Base-by-base conservation (phyloP, 176 grass and related monocot species). In the Juncus inflexus region DNA sequence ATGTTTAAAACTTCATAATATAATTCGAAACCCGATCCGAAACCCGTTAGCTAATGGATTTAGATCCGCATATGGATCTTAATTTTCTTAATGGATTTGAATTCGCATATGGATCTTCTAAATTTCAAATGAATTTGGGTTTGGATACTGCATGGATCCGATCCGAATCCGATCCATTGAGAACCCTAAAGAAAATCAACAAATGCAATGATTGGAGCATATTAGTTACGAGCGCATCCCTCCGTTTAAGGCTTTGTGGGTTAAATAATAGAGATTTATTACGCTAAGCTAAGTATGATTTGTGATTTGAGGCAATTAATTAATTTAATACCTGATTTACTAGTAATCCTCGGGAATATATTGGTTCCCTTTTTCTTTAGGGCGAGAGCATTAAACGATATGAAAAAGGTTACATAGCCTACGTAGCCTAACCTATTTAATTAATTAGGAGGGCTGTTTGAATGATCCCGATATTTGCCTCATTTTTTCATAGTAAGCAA, bases 271-370 rank as follows among this genome's bases (percentile, higher is more conserved):
- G 53, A 43, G 14, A 58, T 58, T 70, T 70, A 58, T 58, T 70
- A 70, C 50, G 7, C 13, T 70, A 70, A 70, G 38, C 67, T 70
- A 70, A 70, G 67, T 70, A 56, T 70, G 67, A 70, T 58, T 70
- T 52, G 52, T 47, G 9, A 47, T 47, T 47, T 47, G 43, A 9
- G 43, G 43, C 43, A 2, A 47, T 28, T 28, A 28, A 55, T 51
- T 53, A 55, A 68, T 58, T 70, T 58, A 43, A 58, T 58, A 58
- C 36, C 41, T 35, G 38, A 70, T 70, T 28, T 70, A 70, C 38
- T 58, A 56, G 37, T 70, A 70, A 58, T 70, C 67, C 53, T 58
- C 40, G 35, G 67, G 67, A 70, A 70, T 70, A 57, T 57, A 57
- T 57, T 56, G 53, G 37, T 56, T 70, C 56, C 53, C 52, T 70